Base-by-base conservation (phyloP, 257 asterid genomes). In the Gardenia jasminoides region DNA sequence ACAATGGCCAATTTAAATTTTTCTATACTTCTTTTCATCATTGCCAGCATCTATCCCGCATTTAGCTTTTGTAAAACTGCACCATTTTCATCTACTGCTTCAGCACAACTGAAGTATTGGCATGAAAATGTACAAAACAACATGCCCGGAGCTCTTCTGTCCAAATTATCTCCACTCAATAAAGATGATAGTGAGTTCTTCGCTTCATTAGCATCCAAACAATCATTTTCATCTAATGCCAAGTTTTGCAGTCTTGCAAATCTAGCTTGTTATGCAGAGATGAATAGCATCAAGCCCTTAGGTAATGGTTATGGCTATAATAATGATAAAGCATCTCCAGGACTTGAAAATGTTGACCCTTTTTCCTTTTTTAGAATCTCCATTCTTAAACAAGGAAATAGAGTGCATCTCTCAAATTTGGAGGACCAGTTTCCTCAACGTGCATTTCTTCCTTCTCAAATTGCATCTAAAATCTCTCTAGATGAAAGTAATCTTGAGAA, bases 361-460 rank as follows among this genome's bases (percentile, higher is more conserved):
- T 77, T 76, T 46, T 72, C 88, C 12, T 86, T 80, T 68, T 84
- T 85, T 61, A 82, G 87, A 67, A 64, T 77, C 31, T 84, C 87
- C 7, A 20, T 17, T 17, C n/a, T 75, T 68, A 76, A 66, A 68
- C 59, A 78, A 11, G 84, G 86, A 19, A 81, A 82, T 72, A 58
- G 26, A 56, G 9, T 85, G 9, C 80, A 85, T 66, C 88, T 88
- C 39, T 79, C 89, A 11, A 75, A 72, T 30, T 76, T 88, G 47
- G 39, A 81, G 1, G 84, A 80, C 12, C 78, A 81, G 4, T 71
- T 78, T 46, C 87, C 92, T 2, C 72, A 46, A 12, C 82, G 89
- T 6, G 36, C 89, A 6, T 88, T 88, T 79, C 89, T 88, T 17
- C 90, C 90, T n/a, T 43, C 65, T 30, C 78, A 67, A 48, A 82